phyloP scores from a whole-genome alignment of 2,329 filamentous ascomycete species.

The Aspergillus novofumigatus region DNA sequence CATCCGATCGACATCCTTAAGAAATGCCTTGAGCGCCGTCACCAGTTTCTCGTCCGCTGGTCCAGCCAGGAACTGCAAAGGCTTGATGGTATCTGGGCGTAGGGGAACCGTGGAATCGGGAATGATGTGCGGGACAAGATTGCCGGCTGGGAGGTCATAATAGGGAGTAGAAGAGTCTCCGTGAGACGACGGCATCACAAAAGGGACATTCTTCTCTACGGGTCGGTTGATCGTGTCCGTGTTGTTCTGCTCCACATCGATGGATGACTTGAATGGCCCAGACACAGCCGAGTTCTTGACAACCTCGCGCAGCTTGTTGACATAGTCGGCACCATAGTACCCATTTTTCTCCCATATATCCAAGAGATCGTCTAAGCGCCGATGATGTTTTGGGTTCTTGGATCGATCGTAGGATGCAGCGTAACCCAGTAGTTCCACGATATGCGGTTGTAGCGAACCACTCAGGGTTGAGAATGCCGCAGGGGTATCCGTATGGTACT shows the following conservation, averaged over 20 bases:
- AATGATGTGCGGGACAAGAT: slow-evolving; percentile 73
- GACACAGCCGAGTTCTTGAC: slow-evolving; percentile 44
- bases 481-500: slow-evolving; percentile 44
- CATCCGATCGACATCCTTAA: slow-evolving; percentile 66
- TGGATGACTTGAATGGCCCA: slow-evolving; percentile 27
- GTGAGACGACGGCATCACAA: slow-evolving; percentile 69
- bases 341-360: slow-evolving; percentile 65
- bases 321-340: slow-evolving; percentile 56
- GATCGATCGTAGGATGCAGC: slow-evolving; percentile 52
- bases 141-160: slow-evolving; percentile 78
- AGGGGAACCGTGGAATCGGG: slow-evolving; percentile 73
- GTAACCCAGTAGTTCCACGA: slow-evolving; percentile 59
- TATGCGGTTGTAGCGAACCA: slow-evolving; percentile 53
- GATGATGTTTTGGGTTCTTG: slow-evolving; percentile 61
- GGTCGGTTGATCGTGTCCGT: slow-evolving; percentile 44
- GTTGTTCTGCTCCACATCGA: slow-evolving; percentile 21
- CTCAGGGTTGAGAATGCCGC: slow-evolving; percentile 50
- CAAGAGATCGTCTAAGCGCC: slow-evolving; percentile 62
- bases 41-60: slow-evolving; percentile 64
- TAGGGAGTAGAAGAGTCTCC: slow-evolving; percentile 70
- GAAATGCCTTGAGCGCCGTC: slow-evolving; percentile 64
- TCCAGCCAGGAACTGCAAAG: slow-evolving; percentile 65
- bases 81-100: slow-evolving; percentile 64
- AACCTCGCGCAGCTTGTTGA: slow-evolving; percentile 57
- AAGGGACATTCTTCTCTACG: slow-evolving; percentile 52